phyloP scores from a whole-genome alignment of 1,284 basidiomycete genomes.

The Tilletiaria anomala region DNA sequence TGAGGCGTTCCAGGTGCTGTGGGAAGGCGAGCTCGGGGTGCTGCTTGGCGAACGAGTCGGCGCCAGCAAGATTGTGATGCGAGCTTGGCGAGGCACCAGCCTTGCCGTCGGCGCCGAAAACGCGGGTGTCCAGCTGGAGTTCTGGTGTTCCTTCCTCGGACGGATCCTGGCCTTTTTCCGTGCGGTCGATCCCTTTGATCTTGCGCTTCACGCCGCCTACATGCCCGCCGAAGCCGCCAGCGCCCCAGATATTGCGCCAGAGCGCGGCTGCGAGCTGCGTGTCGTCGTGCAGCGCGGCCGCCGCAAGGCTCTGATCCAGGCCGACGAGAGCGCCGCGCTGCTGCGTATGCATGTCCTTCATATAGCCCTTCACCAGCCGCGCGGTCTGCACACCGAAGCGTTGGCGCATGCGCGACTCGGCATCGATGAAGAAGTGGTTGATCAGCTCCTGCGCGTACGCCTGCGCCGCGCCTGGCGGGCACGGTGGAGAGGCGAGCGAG shows the following conservation, averaged over 20 bases:
- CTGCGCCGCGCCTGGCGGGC: slow-evolving; percentile 52
- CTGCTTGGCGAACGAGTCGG: too few species aligned
- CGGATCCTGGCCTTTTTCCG: too few species aligned
- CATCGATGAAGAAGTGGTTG: slow-evolving; percentile 90
- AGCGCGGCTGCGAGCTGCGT: slow-evolving; percentile 57
- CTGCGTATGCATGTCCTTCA: slow-evolving; percentile 78
- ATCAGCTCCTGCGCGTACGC: slow-evolving; percentile 65
- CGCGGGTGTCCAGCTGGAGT: too few species aligned
- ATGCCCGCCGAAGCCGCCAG: slow-evolving; percentile 32
- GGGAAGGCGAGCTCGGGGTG: too few species aligned
- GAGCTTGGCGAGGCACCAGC: too few species aligned
- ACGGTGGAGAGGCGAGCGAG: slow-evolving; percentile 49
- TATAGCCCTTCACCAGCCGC: slow-evolving; percentile 67
- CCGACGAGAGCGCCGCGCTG: slow-evolving; percentile 67
- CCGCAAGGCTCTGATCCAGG: slow-evolving; percentile 63
- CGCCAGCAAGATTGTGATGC: too few species aligned
- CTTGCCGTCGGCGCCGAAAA: too few species aligned
- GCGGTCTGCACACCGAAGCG: slow-evolving; percentile 59
- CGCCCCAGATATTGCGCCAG: slow-evolving; percentile 75
- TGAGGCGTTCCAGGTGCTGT: neutral
- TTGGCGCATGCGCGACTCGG: slow-evolving; percentile 72
- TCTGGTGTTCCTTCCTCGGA: too few species aligned
- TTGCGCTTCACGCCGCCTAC: slow-evolving; percentile 41
- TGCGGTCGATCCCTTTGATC: slow-evolving; percentile 19
- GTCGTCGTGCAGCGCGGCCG: slow-evolving; percentile 49